Percentiles rank a stretch among this genome's conserved stretches.
These are phyloP conservation scores for Globisporangium heterothallicum DNA, from an alignment of 352 stramenopile genomes.

Conservation along the genomic window DNA sequence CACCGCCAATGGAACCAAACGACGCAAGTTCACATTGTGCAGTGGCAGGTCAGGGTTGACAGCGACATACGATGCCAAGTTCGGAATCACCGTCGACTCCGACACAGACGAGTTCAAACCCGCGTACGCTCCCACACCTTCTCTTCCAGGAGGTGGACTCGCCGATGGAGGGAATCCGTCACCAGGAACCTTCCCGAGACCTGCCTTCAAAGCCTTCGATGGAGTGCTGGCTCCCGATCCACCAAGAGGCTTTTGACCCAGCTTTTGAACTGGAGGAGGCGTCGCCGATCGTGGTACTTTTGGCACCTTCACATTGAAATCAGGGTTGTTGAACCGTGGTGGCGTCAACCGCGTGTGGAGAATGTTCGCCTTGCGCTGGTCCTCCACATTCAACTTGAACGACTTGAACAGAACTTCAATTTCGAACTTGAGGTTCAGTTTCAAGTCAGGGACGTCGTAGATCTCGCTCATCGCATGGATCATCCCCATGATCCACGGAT, in stretches of 20 bases:
- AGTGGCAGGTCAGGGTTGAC: slow-evolving; percentile 95
- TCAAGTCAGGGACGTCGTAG: slow-evolving; percentile 98
- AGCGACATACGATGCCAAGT: slow-evolving; percentile 96
- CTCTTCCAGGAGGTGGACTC: slow-evolving; percentile 37
- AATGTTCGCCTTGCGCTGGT: slow-evolving; percentile 90
- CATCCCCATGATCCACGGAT: slow-evolving; percentile 99
- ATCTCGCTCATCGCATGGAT: slow-evolving; percentile 96
- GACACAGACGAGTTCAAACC: slow-evolving; percentile 44
- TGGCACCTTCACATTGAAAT: slow-evolving; percentile 97
- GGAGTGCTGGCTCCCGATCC: slow-evolving; percentile 33
- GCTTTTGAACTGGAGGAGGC: slow-evolving; percentile 41
- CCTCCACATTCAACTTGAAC: slow-evolving; percentile 96
- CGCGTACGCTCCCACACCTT: slow-evolving; percentile 22
- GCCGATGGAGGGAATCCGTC: slow-evolving; percentile 44
- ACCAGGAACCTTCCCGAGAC: slow-evolving; percentile 32
- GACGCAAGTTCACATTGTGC: slow-evolving; percentile 92
- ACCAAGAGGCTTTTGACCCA: slow-evolving; percentile 19
- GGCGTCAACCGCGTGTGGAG: slow-evolving; percentile 89
- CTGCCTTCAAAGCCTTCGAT: slow-evolving; percentile 43
- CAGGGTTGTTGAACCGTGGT: slow-evolving; percentile 94
- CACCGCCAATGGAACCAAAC: slow-evolving; percentile 95
- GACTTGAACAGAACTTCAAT: slow-evolving; percentile 99
- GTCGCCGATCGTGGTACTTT: slow-evolving; percentile 55
- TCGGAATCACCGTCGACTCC: slow-evolving; percentile 97
- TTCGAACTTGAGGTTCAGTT: slow-evolving; percentile 99